A percentile compares a stretch with the other conserved stretches of the same genome.
Evolutionary conservation across 1,139 yeast genomes (phyloP).

Genomic region (Lodderomyces orthopsilosis): DNA sequence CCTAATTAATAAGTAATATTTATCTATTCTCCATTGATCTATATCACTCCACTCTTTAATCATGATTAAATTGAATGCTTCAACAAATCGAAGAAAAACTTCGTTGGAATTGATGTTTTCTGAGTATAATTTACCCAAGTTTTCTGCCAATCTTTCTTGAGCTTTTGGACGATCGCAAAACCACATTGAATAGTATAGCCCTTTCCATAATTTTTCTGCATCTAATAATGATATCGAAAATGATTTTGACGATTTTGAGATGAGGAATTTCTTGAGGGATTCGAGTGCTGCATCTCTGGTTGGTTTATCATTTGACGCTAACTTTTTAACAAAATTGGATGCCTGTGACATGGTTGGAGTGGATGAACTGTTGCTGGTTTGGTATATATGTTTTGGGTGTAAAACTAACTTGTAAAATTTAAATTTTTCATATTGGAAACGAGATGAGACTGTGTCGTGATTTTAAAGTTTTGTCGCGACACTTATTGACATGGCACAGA

Average conservation of each 20-base stretch:
- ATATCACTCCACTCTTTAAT: constrained; percentile 79
- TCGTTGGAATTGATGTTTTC: constrained; percentile 34
- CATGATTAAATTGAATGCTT: constrained; percentile 82
- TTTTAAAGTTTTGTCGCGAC: no score
- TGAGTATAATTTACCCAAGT: constrained; percentile 62
- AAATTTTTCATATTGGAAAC: neutral
- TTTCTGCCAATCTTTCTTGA: constrained; percentile 79
- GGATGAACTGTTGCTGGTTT: neutral
- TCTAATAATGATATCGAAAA: constrained; percentile 40
- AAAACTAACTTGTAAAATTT: neutral
- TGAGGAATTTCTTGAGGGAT: constrained; percentile 59
- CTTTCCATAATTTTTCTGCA: constrained; percentile 87
- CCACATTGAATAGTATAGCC: constrained; percentile 93
- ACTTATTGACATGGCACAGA: no score
- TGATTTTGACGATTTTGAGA: constrained; percentile 27
- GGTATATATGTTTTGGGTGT: neutral
- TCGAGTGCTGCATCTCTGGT: constrained; percentile 76
- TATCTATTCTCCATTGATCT: constrained; percentile 86
- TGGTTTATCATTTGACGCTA: constrained; percentile 78
- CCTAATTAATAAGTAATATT: constrained; percentile 78
- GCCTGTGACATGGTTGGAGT: constrained; percentile 22
- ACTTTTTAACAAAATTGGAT: constrained; percentile 63
- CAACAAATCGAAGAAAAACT: constrained; percentile 43
- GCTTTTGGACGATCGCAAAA: constrained; percentile 90
- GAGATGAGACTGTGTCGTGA: constrained; percentile 3